Evolutionary conservation across 2,329 filamentous ascomycete genomes (phyloP).

Genomic region (Phyllosticta capitalensis): DNA sequence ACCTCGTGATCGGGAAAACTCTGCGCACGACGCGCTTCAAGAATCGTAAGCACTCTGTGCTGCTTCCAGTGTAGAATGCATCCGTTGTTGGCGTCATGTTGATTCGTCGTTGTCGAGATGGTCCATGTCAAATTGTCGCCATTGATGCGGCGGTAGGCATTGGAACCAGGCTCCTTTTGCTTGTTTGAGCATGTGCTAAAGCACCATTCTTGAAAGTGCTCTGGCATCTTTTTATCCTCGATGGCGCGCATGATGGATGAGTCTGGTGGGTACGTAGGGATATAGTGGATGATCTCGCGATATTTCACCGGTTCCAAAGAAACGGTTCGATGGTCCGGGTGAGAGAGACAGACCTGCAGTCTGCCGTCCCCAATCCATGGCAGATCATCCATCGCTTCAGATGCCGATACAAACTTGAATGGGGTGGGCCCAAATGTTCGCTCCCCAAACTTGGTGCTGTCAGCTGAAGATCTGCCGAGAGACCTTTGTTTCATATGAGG

Average conservation of each 20-base stretch:
- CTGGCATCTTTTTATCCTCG: constrained; percentile 8
- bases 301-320: not conserved
- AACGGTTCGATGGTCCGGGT: constrained; percentile 56
- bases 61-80: constrained; percentile 56
- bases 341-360: constrained; percentile 50
- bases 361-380: constrained; percentile 54
- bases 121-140: constrained; percentile 51
- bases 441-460: constrained; percentile 43
- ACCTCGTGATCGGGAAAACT: constrained; percentile 63
- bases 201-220: not conserved
- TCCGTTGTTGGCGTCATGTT: constrained; percentile 48
- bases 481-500: constrained; percentile 21
- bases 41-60: constrained; percentile 50
- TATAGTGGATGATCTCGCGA: not conserved
- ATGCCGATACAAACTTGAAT: constrained; percentile 48
- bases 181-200: not conserved
- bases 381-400: constrained; percentile 49
- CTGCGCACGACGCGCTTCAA: constrained; percentile 61
- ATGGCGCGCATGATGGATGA: constrained; percentile 17
- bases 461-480: constrained; percentile 40
- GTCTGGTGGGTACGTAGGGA: constrained; percentile 47
- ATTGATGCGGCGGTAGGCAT: constrained; percentile 42
- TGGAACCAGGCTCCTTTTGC: not conserved
- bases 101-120: constrained; percentile 46
- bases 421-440: constrained; percentile 45